Evolutionary conservation across 306 rosid species (phyloP).

Genomic region (Prunus mongolica): DNA sequence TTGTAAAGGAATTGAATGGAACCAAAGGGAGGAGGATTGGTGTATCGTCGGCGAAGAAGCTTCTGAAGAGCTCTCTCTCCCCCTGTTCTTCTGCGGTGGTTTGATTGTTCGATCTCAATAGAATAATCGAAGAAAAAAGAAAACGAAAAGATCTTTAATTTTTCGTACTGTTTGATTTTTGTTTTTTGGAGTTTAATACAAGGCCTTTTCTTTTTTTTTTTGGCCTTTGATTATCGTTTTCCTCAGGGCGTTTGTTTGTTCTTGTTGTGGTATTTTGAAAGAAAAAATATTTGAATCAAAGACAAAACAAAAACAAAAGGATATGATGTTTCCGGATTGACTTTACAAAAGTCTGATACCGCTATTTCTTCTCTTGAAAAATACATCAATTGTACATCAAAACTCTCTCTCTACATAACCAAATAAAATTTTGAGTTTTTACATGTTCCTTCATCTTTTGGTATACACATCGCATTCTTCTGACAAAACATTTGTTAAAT

Average conservation of each 20-base stretch:
- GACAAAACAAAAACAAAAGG: too few relatives aligned
- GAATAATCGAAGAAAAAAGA: constrained; percentile 43
- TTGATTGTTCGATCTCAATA: constrained; percentile 61
- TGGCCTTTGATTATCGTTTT: constrained; percentile 63
- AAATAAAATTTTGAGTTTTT: too few relatives aligned
- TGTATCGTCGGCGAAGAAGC: constrained; percentile 23
- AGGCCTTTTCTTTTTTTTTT: constrained; percentile 44
- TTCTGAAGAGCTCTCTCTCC: constrained; percentile 28
- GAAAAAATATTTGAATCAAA: constrained; percentile 87
- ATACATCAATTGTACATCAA: too few relatives aligned
- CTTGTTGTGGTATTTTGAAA: constrained; percentile 69
- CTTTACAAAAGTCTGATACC: too few relatives aligned
- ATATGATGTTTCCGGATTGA: too few relatives aligned
- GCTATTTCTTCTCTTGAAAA: too few relatives aligned
- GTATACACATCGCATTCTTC: background rate
- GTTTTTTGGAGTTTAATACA: constrained; percentile 44
- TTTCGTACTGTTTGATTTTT: constrained; percentile 74
- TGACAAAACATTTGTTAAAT: background rate
- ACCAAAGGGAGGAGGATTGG: constrained; percentile 20
- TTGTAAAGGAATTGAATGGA: constrained; percentile 2
- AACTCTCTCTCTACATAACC: too few relatives aligned
- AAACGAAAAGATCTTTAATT: constrained; percentile 34
- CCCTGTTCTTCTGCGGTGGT: constrained; percentile 39
- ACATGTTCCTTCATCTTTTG: too few relatives aligned
- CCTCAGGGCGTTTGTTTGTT: constrained; percentile 40